Base-by-base conservation (phyloP, 768 basidiomycete species). In the Omphalotus guepiniiformis region DNA sequence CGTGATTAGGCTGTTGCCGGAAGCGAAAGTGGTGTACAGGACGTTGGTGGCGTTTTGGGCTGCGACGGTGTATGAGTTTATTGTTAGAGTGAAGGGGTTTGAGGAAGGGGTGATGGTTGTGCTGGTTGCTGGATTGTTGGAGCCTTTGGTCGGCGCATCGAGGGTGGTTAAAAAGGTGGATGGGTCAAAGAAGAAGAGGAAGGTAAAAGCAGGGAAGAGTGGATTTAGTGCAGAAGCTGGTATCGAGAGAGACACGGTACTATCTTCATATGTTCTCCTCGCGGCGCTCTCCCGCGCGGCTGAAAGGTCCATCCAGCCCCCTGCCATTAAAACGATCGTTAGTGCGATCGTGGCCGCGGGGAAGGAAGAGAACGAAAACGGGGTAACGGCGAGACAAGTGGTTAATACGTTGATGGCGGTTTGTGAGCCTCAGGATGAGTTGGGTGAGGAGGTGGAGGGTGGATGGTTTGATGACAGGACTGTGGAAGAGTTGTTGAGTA, bases 11-110 rank as follows among this genome's bases (percentile, higher is more conserved):
- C 63, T 95, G 12, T 74, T 95, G 2, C 83, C 88, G 1, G 59
- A 58, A 16, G 74, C 82, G 36, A 21, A 39, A 19, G 23, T 39
- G n/a, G 30, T 30, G 7, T 83, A 95, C 60, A 83, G 83, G 29
- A 78, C 86, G 0, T 66, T 98, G 13, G 64, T 92, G 36, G 82
- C 83, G 1, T 97, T 97, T 67, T 89, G 91, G 63, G 78, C 87
- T 6, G 83, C 87, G 6, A 78, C 78, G 1, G 66, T 92, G 36
- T 79, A 93, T 27, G 92, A 90, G 32, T 94, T 87, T 58, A 72
- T 99, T 30, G 76, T 80, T n/a, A 22, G 74, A 36, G 69, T 63
- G 27, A 74, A 82, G 46, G 53, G 60, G 3, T 58, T 88, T 26
- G 80, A 86, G 54, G 86, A 88, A 59, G 83, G 82, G 15, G 73